Percentiles rank a stretch among this genome's conserved stretches.
phyloP scores from a whole-genome alignment of 2,329 filamentous ascomycete species.

The Nigrograna mackinnonii region DNA sequence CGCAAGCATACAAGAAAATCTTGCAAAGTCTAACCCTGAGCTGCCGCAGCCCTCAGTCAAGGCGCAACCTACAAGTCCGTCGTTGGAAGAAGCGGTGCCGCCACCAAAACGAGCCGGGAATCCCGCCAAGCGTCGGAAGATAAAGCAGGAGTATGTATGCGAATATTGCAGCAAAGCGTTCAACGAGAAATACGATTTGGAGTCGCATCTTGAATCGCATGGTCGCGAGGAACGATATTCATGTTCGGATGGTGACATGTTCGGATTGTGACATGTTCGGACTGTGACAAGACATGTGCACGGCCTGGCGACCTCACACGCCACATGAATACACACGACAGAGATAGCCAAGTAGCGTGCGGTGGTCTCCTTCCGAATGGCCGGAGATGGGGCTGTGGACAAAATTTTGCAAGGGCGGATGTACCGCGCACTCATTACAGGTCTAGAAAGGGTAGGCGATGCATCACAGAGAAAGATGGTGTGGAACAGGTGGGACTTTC shows the following conservation, averaged over 20 bases:
- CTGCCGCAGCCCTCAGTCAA: background rate
- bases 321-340: slow-evolving; percentile 4
- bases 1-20: background rate
- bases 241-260: too few species aligned
- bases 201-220: slow-evolving; percentile 6
- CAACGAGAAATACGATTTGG: slow-evolving; percentile 5
- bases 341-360: slow-evolving; percentile 3
- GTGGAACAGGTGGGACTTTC: too few species aligned
- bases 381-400: slow-evolving; percentile 7
- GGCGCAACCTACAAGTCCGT: background rate
- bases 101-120: background rate
- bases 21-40: background rate
- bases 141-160: slow-evolving; percentile 5
- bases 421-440: slow-evolving; percentile 9
- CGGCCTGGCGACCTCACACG: slow-evolving; percentile 4
- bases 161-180: slow-evolving; percentile 5
- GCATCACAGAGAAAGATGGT: too few species aligned
- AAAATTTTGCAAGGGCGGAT: slow-evolving; percentile 6
- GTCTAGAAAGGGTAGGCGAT: too few species aligned
- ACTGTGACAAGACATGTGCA: slow-evolving; percentile 2
- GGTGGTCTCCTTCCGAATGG: slow-evolving; percentile 4
- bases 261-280: slow-evolving; percentile 1
- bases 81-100: background rate
- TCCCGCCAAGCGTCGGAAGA: slow-evolving; percentile 3
- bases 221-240: too few species aligned